Conservation (phyloP, 2,329 filamentous ascomycete genomes). For the Venturia nashicola region DNA sequence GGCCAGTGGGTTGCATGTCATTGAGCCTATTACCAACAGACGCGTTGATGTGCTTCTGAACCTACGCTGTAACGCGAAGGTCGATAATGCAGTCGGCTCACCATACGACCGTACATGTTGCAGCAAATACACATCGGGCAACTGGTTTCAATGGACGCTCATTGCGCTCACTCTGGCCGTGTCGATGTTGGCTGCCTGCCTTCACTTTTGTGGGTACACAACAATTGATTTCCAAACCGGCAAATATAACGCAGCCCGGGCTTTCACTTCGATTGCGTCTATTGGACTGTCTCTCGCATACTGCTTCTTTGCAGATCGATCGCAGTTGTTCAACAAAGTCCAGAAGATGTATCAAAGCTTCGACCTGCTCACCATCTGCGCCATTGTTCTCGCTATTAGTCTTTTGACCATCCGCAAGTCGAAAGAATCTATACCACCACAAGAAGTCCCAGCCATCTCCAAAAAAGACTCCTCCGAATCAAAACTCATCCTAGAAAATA, state of each 20-base stretch:
- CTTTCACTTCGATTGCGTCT: slow-evolving; percentile 10
- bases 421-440: not conserved
- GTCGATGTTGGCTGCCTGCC: not conserved
- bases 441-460: not conserved
- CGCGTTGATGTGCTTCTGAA: slow-evolving; percentile 44
- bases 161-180: not conserved
- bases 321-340: slow-evolving; percentile 15
- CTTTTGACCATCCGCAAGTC: slow-evolving; percentile 1
- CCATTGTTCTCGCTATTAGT: slow-evolving; percentile 1
- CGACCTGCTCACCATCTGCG: slow-evolving; percentile 3
- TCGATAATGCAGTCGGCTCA: slow-evolving; percentile 24
- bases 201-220: not conserved
- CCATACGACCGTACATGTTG: slow-evolving; percentile 42
- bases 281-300: slow-evolving; percentile 22
- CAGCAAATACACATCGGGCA: slow-evolving; percentile 24
- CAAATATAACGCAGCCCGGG: not conserved
- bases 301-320: slow-evolving; percentile 44
- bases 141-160: slow-evolving; percentile 8
- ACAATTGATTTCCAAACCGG: not conserved
- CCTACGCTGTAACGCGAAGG: slow-evolving; percentile 39
- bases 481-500: not conserved
- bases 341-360: not conserved
- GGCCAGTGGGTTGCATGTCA: slow-evolving; percentile 33
- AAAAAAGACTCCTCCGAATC: not conserved
- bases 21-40: slow-evolving; percentile 31